Percentiles rank a stretch among this genome's conserved stretches.
Conservation (phyloP, 2,329 filamentous ascomycete genomes). For the Stachybotrys chartarum region DNA sequence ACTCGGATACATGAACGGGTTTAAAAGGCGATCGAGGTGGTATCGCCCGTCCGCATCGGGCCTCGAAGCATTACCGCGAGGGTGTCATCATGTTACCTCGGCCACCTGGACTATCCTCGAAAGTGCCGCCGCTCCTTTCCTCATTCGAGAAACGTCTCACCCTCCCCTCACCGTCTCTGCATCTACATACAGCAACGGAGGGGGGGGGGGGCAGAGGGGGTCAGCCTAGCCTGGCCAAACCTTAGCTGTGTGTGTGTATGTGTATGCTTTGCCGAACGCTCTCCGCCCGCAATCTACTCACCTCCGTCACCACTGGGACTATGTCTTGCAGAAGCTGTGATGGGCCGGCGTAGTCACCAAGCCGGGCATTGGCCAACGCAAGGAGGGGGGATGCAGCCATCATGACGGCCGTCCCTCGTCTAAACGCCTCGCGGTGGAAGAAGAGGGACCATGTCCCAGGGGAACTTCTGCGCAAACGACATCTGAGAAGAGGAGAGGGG, state of each 20-base stretch:
- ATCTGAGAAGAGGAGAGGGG: too few relatives aligned
- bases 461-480: too few relatives aligned
- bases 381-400: too few relatives aligned
- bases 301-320: too few relatives aligned
- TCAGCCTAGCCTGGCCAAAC: not conserved
- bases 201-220: not conserved
- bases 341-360: too few relatives aligned
- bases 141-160: not conserved
- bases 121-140: not conserved
- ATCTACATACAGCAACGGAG: not conserved
- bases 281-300: too few relatives aligned
- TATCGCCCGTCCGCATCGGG: not conserved
- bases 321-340: too few relatives aligned
- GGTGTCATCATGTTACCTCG: not conserved
- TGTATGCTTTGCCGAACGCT: too few relatives aligned
- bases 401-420: too few relatives aligned
- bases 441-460: too few relatives aligned
- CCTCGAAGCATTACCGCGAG: not conserved
- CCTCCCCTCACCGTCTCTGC: not conserved
- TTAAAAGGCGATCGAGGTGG: not conserved
- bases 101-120: not conserved
- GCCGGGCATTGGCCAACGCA: too few relatives aligned
- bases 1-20: not conserved
- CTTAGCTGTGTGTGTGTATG: not conserved
- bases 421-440: too few relatives aligned